These are phyloP conservation scores for Ophiostoma fasciatum DNA, from an alignment of 2,329 filamentous ascomycete genomes.

Conservation along the genomic window DNA sequence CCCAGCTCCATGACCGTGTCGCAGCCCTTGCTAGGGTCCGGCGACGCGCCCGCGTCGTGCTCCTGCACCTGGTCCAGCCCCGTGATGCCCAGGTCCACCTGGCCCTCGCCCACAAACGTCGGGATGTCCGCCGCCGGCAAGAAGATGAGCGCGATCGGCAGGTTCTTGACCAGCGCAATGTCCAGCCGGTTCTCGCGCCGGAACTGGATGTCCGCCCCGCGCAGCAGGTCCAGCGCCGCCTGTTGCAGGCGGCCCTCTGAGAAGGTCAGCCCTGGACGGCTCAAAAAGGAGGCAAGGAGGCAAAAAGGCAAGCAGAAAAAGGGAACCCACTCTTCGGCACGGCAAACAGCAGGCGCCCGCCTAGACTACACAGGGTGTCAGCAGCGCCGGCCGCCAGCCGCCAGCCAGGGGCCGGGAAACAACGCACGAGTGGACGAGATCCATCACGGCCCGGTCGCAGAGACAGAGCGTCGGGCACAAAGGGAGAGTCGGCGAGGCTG, in stretches of 20 bases:
- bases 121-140: constrained; percentile 95
- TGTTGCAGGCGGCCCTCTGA: constrained; percentile 89
- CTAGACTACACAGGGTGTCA: constrained; percentile 46
- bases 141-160: constrained; percentile 89
- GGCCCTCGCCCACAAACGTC: constrained; percentile 89
- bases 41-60: constrained; percentile 52
- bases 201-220: constrained; percentile 94
- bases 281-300: too few relatives aligned
- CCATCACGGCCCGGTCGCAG: constrained; percentile 27
- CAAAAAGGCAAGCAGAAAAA: too few relatives aligned
- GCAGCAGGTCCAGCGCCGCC: constrained; percentile 74
- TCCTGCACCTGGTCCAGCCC: constrained; percentile 86
- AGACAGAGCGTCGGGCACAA: not conserved
- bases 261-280: too few relatives aligned
- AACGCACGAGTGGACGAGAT: constrained; percentile 39
- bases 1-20: constrained; percentile 81
- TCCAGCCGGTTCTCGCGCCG: constrained; percentile 87
- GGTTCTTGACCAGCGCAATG: constrained; percentile 95
- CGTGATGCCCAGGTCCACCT: constrained; percentile 83
- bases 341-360: constrained; percentile 86
- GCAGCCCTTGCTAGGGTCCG: constrained; percentile 40
- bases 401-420: constrained; percentile 2
- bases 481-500: too few relatives aligned
- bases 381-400: constrained; percentile 11
- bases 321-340: constrained; percentile 85